These are phyloP conservation scores for Pseudogymnoascus sp. DNA, from an alignment of 2,329 filamentous ascomycete genomes.

Conservation along the genomic window DNA sequence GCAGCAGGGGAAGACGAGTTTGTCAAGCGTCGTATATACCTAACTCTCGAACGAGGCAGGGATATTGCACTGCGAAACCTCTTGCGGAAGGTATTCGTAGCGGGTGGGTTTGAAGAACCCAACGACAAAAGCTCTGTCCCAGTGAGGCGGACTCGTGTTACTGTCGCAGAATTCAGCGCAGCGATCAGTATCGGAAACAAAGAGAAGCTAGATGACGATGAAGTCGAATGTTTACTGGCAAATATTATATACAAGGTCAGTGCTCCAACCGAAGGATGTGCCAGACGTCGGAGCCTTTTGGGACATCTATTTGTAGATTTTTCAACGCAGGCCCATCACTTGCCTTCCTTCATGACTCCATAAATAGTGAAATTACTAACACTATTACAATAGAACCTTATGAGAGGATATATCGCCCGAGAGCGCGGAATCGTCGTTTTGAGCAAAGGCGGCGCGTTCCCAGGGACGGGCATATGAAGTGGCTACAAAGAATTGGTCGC, in stretches of 20 bases:
- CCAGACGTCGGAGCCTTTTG: background rate
- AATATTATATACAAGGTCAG: conserved; percentile 97
- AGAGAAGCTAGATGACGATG: conserved; percentile 71
- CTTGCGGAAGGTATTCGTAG: conserved; percentile 82
- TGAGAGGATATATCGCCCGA: conserved; percentile 97
- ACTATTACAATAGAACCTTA: conserved; percentile 35
- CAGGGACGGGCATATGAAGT: conserved; percentile 67
- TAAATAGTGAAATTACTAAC: conserved; percentile 26
- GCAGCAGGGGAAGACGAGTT: conserved; percentile 83
- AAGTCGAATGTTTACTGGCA: conserved; percentile 89
- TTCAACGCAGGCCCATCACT: background rate
- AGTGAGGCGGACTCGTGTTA: conserved; percentile 68
- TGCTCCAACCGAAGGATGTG: conserved; percentile 15
- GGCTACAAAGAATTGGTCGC: background rate
- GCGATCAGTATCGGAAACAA: conserved; percentile 69
- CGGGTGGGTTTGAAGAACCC: conserved; percentile 71
- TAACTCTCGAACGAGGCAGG: conserved; percentile 85
- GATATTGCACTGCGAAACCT: conserved; percentile 91
- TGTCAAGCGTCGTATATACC: conserved; percentile 85
- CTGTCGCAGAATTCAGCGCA: conserved; percentile 75
- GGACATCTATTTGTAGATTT: background rate
- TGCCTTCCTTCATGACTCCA: background rate
- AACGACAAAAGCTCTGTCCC: conserved; percentile 61
- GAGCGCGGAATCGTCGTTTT: conserved; percentile 86
- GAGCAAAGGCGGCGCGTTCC: conserved; percentile 89